phyloP scores from a whole-genome alignment of 768 basidiomycete genomes.

The Suillus luteus region DNA sequence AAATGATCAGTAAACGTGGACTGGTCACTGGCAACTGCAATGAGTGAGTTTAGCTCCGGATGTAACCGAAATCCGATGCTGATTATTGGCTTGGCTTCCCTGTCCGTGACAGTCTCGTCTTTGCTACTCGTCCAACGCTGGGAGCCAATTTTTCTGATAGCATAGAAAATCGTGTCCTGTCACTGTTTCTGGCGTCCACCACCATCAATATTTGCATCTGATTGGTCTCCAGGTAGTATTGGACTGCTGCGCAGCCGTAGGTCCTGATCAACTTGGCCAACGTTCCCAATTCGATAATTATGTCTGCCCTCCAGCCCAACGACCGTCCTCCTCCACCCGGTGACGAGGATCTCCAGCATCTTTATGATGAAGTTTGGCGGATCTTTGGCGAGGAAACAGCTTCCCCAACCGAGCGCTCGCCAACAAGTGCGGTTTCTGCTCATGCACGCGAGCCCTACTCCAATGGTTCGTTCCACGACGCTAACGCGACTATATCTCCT shows the following conservation, averaged over 20 bases:
- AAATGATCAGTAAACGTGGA: not conserved
- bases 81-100: conserved; percentile 1
- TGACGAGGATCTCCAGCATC: conserved; percentile 70
- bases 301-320: conserved; percentile 40
- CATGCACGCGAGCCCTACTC: conserved; percentile 23
- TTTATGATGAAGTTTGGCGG: conserved; percentile 77
- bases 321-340: conserved; percentile 46
- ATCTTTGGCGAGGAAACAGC: conserved; percentile 55
- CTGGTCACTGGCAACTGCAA: not conserved
- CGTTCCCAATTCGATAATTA: conserved; percentile 18
- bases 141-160: not conserved
- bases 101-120: not conserved
- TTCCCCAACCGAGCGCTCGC: conserved; percentile 34
- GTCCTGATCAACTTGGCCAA: conserved; percentile 14
- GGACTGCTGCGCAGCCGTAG: conserved; percentile 1
- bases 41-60: conserved; percentile 1
- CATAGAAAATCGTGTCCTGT: not conserved
- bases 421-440: conserved; percentile 19
- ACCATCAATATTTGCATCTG: not conserved
- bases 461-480: conserved; percentile 25
- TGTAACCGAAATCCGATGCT: conserved; percentile 2
- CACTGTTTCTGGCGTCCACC: not conserved
- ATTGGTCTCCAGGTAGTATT: not conserved
- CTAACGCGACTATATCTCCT: conserved; percentile 16
- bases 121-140: not conserved